phyloP scores from a whole-genome alignment of 768 basidiomycete genomes.

The Solioccasus polychromus region DNA sequence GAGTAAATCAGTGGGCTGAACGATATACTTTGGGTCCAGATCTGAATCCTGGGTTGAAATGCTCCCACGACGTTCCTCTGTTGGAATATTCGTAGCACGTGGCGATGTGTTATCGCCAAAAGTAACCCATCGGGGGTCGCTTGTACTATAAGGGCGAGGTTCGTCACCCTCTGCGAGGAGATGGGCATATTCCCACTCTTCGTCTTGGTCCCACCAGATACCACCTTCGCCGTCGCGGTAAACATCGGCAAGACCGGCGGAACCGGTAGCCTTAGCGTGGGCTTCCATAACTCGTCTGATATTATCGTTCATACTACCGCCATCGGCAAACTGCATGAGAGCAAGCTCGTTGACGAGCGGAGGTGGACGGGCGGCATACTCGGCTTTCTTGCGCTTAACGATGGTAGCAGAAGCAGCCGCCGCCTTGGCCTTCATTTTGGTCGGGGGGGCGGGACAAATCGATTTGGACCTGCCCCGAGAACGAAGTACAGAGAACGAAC shows the following conservation, averaged over 20 bases:
- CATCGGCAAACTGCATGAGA: slow-evolving; percentile 66
- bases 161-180: slow-evolving; percentile 45
- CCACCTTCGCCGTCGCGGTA: slow-evolving; percentile 61
- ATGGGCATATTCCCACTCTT: slow-evolving; percentile 65
- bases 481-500: slow-evolving; percentile 50
- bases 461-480: slow-evolving; percentile 39
- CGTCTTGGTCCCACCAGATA: slow-evolving; percentile 70
- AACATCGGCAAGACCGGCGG: slow-evolving; percentile 43
- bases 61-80: slow-evolving; percentile 41
- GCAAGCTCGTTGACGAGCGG: slow-evolving; percentile 65
- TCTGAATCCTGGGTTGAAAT: slow-evolving; percentile 54
- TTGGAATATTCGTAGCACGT: slow-evolving; percentile 1
- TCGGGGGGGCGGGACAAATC: slow-evolving; percentile 25
- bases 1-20: slow-evolving; percentile 35
- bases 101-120: slow-evolving; percentile 34
- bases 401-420: slow-evolving; percentile 30
- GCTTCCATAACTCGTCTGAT: slow-evolving; percentile 52
- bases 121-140: slow-evolving; percentile 43
- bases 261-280: slow-evolving; percentile 47
- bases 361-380: slow-evolving; percentile 43
- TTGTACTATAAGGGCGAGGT: slow-evolving; percentile 19
- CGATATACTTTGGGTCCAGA: slow-evolving; percentile 47
- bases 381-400: slow-evolving; percentile 50
- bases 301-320: slow-evolving; percentile 56
- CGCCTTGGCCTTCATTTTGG: slow-evolving; percentile 20